These are phyloP conservation scores for Sordaria brevicollis DNA, from an alignment of 495 filamentous ascomycete genomes.

Conservation along the genomic window DNA sequence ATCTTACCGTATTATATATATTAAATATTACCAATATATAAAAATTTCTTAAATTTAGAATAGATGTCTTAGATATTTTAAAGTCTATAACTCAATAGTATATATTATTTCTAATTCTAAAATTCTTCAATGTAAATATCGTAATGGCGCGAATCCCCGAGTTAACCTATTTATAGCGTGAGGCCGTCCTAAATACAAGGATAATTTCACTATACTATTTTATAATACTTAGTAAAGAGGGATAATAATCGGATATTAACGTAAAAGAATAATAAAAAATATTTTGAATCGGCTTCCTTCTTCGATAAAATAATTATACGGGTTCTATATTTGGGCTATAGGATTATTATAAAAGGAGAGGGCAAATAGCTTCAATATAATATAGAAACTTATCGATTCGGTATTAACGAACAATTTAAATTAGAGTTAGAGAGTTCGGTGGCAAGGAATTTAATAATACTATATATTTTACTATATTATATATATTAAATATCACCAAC, in stretches of 20 bases:
- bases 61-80: neutral
- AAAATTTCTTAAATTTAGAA: too few relatives aligned
- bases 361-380: slow-evolving; percentile 28
- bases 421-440: slow-evolving; percentile 1
- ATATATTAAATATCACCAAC: too few relatives aligned
- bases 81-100: neutral
- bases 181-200: neutral
- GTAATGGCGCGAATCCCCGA: neutral
- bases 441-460: too few relatives aligned
- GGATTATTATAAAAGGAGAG: slow-evolving; percentile 34
- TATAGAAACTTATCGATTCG: slow-evolving; percentile 18
- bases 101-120: neutral
- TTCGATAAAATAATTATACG: slow-evolving; percentile 54
- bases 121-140: neutral
- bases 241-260: too few relatives aligned
- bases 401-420: slow-evolving; percentile 16
- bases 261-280: slow-evolving; percentile 54
- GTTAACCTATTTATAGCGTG: neutral
- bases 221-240: too few relatives aligned
- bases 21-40: too few relatives aligned
- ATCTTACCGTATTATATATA: too few relatives aligned
- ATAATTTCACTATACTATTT: too few relatives aligned
- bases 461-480: too few relatives aligned
- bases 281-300: slow-evolving; percentile 58
- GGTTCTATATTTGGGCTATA: slow-evolving; percentile 58